phyloP scores from a whole-genome alignment of 257 asterid species.

The Gentiana macrophylla region DNA sequence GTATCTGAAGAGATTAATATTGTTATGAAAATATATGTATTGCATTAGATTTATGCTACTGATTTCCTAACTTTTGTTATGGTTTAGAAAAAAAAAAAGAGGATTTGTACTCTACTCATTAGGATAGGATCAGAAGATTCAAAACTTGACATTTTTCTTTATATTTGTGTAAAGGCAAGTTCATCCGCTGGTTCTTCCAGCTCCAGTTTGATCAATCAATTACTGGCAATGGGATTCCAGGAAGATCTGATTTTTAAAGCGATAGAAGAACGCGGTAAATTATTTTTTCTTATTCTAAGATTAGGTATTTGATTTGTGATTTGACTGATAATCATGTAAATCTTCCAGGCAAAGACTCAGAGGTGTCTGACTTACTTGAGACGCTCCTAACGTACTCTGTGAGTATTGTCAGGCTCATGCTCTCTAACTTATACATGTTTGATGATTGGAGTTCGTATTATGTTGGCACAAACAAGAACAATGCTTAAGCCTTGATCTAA shows the following conservation, averaged over 20 bases:
- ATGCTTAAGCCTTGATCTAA: background rate
- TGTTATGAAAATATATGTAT: too few species aligned
- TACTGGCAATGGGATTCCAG: constrained; percentile 26
- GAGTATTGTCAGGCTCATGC: constrained; percentile 12
- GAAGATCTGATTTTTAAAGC: constrained; percentile 27
- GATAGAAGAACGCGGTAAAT: constrained; percentile 25
- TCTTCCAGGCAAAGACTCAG: constrained; percentile 44
- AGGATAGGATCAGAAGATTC: too few species aligned
- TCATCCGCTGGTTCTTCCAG: constrained; percentile 17
- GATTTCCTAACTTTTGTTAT: too few species aligned
- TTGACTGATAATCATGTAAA: constrained; percentile 5
- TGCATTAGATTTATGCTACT: too few species aligned
- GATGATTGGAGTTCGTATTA: too few species aligned
- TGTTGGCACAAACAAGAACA: too few species aligned
- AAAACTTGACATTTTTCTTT: background rate
- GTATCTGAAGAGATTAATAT: background rate
- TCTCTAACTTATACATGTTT: background rate
- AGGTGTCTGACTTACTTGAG: constrained; percentile 38
- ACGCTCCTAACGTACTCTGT: constrained; percentile 55
- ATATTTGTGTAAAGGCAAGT: constrained; percentile 10
- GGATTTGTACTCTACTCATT: too few species aligned
- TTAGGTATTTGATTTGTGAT: background rate
- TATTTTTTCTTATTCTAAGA: background rate
- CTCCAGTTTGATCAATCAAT: constrained; percentile 13
- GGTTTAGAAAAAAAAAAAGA: too few species aligned